Percentiles rank a stretch among this genome's conserved stretches.
Evolutionary conservation across 2,329 filamentous ascomycete species (phyloP).

Genomic region (Hymenoscyphus salicellus): DNA sequence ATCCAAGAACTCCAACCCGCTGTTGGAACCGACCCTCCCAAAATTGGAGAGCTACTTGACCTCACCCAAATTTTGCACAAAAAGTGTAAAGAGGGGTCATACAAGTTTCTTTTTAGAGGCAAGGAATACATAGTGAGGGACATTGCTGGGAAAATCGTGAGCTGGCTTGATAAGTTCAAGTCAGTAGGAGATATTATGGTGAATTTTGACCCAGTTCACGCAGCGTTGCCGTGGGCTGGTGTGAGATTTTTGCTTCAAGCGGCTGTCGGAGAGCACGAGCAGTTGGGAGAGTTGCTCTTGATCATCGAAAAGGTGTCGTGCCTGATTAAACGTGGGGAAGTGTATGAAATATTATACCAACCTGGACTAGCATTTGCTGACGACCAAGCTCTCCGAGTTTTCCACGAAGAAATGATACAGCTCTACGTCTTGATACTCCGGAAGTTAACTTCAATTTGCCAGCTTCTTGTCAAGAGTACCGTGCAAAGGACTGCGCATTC

Average conservation of each 20-base stretch:
- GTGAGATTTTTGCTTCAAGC: constrained; percentile 28
- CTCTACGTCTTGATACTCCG: constrained; percentile 17
- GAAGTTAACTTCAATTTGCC: constrained; percentile 20
- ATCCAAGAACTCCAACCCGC: background rate
- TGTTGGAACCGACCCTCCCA: background rate
- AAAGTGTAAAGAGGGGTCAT: background rate
- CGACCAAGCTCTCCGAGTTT: background rate
- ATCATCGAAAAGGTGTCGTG: constrained; percentile 21
- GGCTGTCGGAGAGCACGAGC: constrained; percentile 14
- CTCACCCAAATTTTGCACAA: background rate
- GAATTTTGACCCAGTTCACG: constrained; percentile 32
- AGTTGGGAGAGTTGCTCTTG: constrained; percentile 21
- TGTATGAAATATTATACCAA: constrained; percentile 27
- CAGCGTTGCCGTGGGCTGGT: constrained; percentile 35
- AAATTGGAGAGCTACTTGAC: background rate
- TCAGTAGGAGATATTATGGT: constrained; percentile 30
- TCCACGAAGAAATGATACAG: constrained; percentile 20
- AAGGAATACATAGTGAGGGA: constrained; percentile 22
- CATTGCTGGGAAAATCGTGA: constrained; percentile 19
- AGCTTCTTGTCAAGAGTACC: constrained; percentile 13
- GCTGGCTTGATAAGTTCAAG: constrained; percentile 34
- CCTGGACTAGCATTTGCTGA: background rate
- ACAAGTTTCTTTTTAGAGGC: constrained; percentile 7
- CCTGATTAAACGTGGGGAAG: constrained; percentile 23
- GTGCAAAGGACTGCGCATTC: constrained; percentile 15